These are phyloP conservation scores for Boletus pseudopeckii DNA, from an alignment of 768 basidiomycete genomes.

Conservation along the genomic window DNA sequence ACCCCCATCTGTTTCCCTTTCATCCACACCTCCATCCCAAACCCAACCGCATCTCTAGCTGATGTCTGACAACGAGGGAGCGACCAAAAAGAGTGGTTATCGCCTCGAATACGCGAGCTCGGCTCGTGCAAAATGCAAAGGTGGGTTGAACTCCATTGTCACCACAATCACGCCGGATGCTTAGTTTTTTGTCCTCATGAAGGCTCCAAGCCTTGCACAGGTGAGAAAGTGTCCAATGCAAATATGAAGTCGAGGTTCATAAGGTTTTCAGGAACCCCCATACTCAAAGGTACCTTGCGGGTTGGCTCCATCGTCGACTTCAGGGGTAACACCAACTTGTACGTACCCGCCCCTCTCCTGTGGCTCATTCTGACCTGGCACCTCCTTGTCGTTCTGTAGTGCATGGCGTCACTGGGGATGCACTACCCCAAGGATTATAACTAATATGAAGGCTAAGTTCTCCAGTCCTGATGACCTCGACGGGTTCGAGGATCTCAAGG, in stretches of 20 bases:
- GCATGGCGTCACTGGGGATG: constrained; percentile 94
- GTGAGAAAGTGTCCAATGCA: constrained; percentile 35
- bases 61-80: constrained; percentile 37
- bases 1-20: constrained; percentile 31
- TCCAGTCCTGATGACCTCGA: constrained; percentile 68
- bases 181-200: constrained; percentile 22
- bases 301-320: constrained; percentile 75
- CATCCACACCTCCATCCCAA: constrained; percentile 21
- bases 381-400: constrained; percentile 34
- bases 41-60: constrained; percentile 17
- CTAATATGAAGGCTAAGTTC: constrained; percentile 65
- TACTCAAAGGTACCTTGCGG: constrained; percentile 70
- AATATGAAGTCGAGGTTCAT: constrained; percentile 6
- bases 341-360: constrained; percentile 21
- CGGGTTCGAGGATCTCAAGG: constrained; percentile 71
- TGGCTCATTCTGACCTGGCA: not conserved
- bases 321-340: constrained; percentile 68
- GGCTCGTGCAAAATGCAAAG: constrained; percentile 75
- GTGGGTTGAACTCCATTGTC: constrained; percentile 35
- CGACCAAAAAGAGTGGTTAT: constrained; percentile 49
- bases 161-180: constrained; percentile 17
- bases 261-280: constrained; percentile 52
- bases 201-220: constrained; percentile 78
- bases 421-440: constrained; percentile 62
- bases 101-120: constrained; percentile 74